phyloP scores from a whole-genome alignment of 805 yeast species.

The Schwanniomyces vanrijiae region DNA sequence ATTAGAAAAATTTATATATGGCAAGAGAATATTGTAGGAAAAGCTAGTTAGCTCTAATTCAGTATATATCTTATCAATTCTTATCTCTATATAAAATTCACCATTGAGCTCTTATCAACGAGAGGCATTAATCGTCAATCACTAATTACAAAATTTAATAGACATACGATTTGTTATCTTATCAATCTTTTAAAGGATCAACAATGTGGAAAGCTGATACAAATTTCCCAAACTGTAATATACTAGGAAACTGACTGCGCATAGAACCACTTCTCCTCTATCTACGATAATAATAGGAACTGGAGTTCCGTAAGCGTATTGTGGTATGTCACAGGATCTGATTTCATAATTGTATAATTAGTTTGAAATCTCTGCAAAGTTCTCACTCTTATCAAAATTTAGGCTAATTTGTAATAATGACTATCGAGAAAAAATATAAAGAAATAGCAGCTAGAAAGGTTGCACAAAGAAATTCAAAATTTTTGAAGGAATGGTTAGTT shows the following conservation, averaged over 20 bases:
- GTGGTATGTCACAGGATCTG: neutral
- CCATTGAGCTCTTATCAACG: neutral
- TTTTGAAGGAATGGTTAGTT: constrained; percentile 45
- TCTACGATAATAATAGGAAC: neutral
- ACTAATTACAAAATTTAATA: too few species aligned
- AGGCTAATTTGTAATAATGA: neutral
- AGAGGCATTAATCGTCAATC: too few species aligned
- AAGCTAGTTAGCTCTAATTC: too few species aligned
- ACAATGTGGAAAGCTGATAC: neutral
- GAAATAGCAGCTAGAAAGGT: constrained; percentile 40
- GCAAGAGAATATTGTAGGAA: too few species aligned
- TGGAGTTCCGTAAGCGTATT: neutral
- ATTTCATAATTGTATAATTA: neutral
- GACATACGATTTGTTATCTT: neutral
- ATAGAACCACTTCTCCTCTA: neutral
- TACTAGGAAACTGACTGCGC: neutral
- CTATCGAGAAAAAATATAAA: constrained; percentile 17
- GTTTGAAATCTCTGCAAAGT: neutral
- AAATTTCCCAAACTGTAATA: neutral
- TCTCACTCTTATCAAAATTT: too few species aligned
- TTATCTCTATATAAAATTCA: too few species aligned
- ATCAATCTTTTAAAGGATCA: neutral
- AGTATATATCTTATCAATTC: too few species aligned
- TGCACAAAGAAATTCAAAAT: constrained; percentile 36
- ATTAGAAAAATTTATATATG: too few species aligned